These are phyloP conservation scores for Talaromyces adpressus DNA, from an alignment of 495 filamentous ascomycete genomes.

Conservation along the genomic window DNA sequence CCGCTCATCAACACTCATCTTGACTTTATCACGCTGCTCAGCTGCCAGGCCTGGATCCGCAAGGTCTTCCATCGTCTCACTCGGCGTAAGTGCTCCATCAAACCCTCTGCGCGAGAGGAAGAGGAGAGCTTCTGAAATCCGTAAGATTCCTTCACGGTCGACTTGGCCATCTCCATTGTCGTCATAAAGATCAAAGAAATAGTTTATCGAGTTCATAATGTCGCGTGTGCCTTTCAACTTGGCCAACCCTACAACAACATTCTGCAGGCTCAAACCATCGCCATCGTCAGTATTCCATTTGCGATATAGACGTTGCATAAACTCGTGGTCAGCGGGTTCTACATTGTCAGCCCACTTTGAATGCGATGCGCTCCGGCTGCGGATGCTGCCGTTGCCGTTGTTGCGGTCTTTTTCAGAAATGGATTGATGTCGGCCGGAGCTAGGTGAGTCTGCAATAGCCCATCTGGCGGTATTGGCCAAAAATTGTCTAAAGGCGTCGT, in stretches of 20 bases:
- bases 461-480: conserved; percentile 81
- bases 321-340: conserved; percentile 91
- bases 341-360: conserved; percentile 72
- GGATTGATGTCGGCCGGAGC: conserved; percentile 48
- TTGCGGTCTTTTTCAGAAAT: conserved; percentile 44
- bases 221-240: conserved; percentile 86
- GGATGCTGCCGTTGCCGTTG: conserved; percentile 21
- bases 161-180: conserved; percentile 86
- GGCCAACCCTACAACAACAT: conserved; percentile 86
- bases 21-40: conserved; percentile 22
- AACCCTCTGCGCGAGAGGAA: conserved; percentile 86
- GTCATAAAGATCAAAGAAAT: conserved; percentile 96
- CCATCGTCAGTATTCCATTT: conserved; percentile 77
- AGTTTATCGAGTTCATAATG: conserved; percentile 94
- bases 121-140: conserved; percentile 88
- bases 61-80: conserved; percentile 29
- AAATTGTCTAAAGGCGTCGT: conserved; percentile 91
- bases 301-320: conserved; percentile 80
- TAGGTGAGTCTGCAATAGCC: conserved; percentile 77
- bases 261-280: conserved; percentile 72
- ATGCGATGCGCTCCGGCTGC: conserved; percentile 38
- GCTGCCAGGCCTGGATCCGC: conserved; percentile 12
- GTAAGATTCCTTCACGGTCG: conserved; percentile 92
- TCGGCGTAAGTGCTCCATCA: conserved; percentile 59
- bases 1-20: conserved; percentile 58